Base-by-base conservation (phyloP, 768 basidiomycete genomes). In the Phlegmacium glaucopus region DNA sequence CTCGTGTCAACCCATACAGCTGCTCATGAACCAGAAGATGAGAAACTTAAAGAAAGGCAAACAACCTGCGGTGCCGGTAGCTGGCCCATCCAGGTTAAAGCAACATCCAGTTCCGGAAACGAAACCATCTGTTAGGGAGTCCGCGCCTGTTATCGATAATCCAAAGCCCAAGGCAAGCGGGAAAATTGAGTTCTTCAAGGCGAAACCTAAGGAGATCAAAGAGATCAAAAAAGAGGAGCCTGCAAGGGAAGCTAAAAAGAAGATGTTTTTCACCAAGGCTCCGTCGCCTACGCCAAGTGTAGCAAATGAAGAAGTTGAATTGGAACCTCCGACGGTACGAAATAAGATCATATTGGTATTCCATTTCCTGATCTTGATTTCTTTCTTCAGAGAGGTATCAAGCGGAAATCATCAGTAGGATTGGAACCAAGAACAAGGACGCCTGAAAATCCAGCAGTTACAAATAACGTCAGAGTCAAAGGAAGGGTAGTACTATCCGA, bases 161-260 rank as follows among this genome's bases (percentile, higher is more conserved):
- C 42, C 22, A 35, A 63, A 60, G 38, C 37, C 55, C 6, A 72
- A 72, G 44, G 30, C 52, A 1, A 59, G 72, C 2, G 82, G 81
- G 4, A 81, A 78, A 56, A 69, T 85, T 6, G 78, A 84, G 53
- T 86, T 81, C 72, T 78, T 79, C 61, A 82, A 77, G 52, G 51
- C 44, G 9, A 52, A 54, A 36, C 47, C 52, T 4, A 59, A 58
- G 36, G 57, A 55, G 35, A 16, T 53, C 42, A 62, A 63, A 48
- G 56, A 53, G 30, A 34, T 39, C 16, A 53, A 53, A 35, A 54
- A 60, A 39, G 50, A 53, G 48, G 49, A 61, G 39, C 35, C 57
- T 6, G 47, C 42, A 3, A 47, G 32, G 8, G 57, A 61, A 39
- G 27, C 45, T 17, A 51, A 53, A 40, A 58, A 55, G 47, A 51